Percentiles rank a stretch among this genome's conserved stretches.
phyloP scores from a whole-genome alignment of 108 stramenopile species.

The Thalassiosira profunda region DNA sequence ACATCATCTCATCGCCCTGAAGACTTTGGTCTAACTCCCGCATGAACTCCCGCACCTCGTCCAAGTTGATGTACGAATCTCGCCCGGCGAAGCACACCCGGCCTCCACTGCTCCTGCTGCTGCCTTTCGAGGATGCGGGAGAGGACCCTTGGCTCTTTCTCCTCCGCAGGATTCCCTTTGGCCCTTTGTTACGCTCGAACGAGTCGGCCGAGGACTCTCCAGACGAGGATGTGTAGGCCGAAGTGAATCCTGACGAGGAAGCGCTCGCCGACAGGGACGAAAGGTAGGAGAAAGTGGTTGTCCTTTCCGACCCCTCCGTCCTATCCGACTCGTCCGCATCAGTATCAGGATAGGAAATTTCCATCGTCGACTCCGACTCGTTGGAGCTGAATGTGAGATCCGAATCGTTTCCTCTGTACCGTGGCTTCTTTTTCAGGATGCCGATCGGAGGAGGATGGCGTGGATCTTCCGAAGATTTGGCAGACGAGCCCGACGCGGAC shows the following conservation, averaged over 20 bases:
- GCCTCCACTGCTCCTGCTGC: background rate
- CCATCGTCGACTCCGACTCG: background rate
- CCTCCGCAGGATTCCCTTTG: background rate
- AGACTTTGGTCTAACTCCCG: no score
- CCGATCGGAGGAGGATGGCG: no score
- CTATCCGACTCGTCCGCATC: background rate
- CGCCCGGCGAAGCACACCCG: background rate
- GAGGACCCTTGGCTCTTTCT: background rate
- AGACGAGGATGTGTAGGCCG: background rate
- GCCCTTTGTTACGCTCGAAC: background rate
- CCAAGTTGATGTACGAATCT: background rate
- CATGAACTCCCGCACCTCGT: no score
- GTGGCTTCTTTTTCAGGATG: no score
- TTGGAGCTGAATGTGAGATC: background rate
- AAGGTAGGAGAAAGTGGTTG: background rate
- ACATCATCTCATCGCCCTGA: no score
- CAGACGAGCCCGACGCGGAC: no score
- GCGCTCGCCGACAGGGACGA: background rate
- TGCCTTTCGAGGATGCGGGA: background rate
- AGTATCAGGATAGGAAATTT: background rate
- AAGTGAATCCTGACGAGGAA: background rate
- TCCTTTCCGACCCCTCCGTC: background rate
- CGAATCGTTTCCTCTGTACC: background rate
- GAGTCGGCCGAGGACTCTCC: no score
- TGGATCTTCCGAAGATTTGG: no score